Percentiles rank a stretch among this genome's conserved stretches.
These are phyloP conservation scores for Microstroma glucosiphilum DNA, from an alignment of 1,284 basidiomycete species.

Conservation along the genomic window DNA sequence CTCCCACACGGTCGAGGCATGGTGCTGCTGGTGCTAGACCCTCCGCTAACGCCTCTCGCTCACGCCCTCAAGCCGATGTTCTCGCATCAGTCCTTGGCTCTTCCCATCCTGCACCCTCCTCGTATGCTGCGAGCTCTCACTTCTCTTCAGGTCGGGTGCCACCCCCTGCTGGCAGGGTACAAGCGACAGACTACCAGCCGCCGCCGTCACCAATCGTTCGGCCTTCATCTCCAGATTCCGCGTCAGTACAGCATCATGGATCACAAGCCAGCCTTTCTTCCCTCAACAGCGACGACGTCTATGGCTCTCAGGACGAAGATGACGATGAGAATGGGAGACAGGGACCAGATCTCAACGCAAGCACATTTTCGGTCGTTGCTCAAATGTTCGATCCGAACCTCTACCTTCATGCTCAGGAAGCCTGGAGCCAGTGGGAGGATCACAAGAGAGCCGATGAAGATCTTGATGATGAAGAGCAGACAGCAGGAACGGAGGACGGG, in stretches of 20 bases:
- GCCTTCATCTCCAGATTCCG: background rate
- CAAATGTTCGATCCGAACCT: conserved; percentile 6
- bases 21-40: no score
- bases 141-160: no score
- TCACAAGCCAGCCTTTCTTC: conserved; percentile 3
- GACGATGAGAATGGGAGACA: background rate
- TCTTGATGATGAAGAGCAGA: background rate
- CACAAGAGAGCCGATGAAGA: background rate
- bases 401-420: conserved; percentile 9
- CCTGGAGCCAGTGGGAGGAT: conserved; percentile 4
- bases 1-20: no score
- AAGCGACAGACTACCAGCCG: background rate
- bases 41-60: no score
- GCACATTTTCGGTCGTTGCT: background rate
- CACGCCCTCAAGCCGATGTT: no score
- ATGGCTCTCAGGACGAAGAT: background rate
- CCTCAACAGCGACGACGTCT: background rate
- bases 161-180: background rate
- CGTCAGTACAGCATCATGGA: background rate
- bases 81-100: no score
- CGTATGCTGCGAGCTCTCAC: no score
- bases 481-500: background rate
- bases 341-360: conserved; percentile 2
- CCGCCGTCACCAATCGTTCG: background rate
- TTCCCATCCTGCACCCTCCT: no score